Conservation (phyloP, 768 basidiomycete species). For the Pleurotus pulmonarius region DNA sequence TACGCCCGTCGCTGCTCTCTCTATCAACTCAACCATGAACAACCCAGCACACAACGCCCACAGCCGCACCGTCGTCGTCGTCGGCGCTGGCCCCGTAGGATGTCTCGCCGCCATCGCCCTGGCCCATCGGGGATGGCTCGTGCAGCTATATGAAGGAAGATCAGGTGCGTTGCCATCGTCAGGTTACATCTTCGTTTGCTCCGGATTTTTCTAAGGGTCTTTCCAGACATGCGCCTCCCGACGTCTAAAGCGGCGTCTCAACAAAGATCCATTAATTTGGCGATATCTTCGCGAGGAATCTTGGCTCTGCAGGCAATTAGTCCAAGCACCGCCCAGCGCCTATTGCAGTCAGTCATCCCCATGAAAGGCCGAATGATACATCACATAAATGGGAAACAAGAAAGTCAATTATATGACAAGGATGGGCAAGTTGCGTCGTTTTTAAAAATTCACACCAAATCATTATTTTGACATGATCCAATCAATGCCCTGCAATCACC, state of each 20-base stretch:
- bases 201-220: slow-evolving; percentile 10
- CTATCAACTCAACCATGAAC: slow-evolving; percentile 7
- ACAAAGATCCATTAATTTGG: slow-evolving; percentile 93
- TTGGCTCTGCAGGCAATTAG: slow-evolving; percentile 83
- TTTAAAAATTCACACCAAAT: background rate
- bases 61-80: slow-evolving; percentile 52
- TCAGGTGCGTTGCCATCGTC: slow-evolving; percentile 46
- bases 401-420: slow-evolving; percentile 87
- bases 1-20: background rate
- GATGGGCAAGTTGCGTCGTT: slow-evolving; percentile 70
- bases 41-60: slow-evolving; percentile 4
- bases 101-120: slow-evolving; percentile 86
- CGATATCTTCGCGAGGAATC: slow-evolving; percentile 91
- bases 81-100: slow-evolving; percentile 94
- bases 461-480: slow-evolving; percentile 7
- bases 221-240: slow-evolving; percentile 68
- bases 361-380: slow-evolving; percentile 98
- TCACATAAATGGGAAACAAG: slow-evolving; percentile 59
- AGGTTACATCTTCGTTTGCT: slow-evolving; percentile 8
- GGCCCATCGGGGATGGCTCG: slow-evolving; percentile 82
- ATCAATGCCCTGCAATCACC: slow-evolving; percentile 12
- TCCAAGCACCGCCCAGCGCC: slow-evolving; percentile 59
- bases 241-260: slow-evolving; percentile 61
- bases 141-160: slow-evolving; percentile 76
- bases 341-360: slow-evolving; percentile 80